Conservation (phyloP, 768 basidiomycete species). For the Mycena galopus region DNA sequence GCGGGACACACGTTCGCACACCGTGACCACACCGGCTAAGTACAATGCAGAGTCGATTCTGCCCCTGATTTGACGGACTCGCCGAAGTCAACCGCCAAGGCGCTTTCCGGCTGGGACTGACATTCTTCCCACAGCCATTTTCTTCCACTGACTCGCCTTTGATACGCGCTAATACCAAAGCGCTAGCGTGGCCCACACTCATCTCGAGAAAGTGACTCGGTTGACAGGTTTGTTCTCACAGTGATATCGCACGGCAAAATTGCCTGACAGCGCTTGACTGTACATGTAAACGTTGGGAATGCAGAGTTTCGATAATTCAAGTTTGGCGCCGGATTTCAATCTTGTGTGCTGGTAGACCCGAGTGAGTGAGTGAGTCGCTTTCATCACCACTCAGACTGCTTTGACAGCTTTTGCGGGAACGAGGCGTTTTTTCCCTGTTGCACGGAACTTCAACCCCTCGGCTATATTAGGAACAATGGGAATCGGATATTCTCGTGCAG, state of each 20-base stretch:
- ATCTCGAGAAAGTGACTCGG: background rate
- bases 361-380: no score
- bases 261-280: background rate
- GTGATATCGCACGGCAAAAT: background rate
- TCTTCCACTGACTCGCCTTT: background rate
- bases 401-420: background rate
- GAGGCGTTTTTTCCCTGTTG: background rate
- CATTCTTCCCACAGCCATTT: background rate
- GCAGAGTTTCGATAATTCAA: no score
- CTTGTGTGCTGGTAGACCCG: no score
- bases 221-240: background rate
- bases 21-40: background rate
- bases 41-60: background rate
- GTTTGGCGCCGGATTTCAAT: no score
- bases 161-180: background rate
- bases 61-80: no score
- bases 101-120: background rate
- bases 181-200: background rate
- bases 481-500: background rate
- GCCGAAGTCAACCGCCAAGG: background rate
- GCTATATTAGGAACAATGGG: slow-evolving; percentile 5
- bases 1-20: no score
- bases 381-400: no score
- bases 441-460: background rate
- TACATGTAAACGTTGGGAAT: no score